Base-by-base conservation (phyloP, 1,284 basidiomycete genomes). In the Irpex lacteus region DNA sequence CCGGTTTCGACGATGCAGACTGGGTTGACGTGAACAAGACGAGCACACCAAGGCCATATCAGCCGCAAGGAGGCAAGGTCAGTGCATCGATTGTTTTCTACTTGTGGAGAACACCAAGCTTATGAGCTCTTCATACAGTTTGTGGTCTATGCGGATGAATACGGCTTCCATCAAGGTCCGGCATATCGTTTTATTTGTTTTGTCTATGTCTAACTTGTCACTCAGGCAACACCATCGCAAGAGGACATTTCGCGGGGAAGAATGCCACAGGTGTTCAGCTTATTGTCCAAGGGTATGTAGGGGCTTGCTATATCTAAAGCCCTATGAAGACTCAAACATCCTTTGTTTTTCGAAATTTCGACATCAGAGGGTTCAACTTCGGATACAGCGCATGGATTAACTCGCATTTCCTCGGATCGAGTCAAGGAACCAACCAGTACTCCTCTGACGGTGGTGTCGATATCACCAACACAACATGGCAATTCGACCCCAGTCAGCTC, bases 371-470 rank as follows among this genome's bases (percentile, higher is more conserved):
- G 13, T 78, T 74, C 67, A 80, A 77, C 2, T 81, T 78, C 61
- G 81, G 79, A 0, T 81, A 79, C 63, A 78, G 77, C n/a, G 79
- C 73, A 0, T 83, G 79, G 72, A 64, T 83, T 36, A 83, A 83
- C 68, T 72, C 71, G 1, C 71, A 74, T 19, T 82, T 81, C 73
- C 70, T 84, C 4, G 81, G 81, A 7, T 80, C 78, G 5, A 77
- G 75, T 19, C 76, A 79, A 66, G 78, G 79, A 38, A 69, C 63
- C 15, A 71, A 69, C 47, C 67, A 67, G 26, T 69, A 67, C 62
- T 62, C 66, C 3, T 6, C 67, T 2, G 60, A 54, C 32, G 67
- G 68, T 13, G 70, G 70, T 13, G 60, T 63, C n/a, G 70, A 70
- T 60, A 56, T 65, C 58, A 69, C 69, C 3, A 73, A 71, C 53